phyloP scores from a whole-genome alignment of 805 yeast species.

The Dipodascus geniculatus region DNA sequence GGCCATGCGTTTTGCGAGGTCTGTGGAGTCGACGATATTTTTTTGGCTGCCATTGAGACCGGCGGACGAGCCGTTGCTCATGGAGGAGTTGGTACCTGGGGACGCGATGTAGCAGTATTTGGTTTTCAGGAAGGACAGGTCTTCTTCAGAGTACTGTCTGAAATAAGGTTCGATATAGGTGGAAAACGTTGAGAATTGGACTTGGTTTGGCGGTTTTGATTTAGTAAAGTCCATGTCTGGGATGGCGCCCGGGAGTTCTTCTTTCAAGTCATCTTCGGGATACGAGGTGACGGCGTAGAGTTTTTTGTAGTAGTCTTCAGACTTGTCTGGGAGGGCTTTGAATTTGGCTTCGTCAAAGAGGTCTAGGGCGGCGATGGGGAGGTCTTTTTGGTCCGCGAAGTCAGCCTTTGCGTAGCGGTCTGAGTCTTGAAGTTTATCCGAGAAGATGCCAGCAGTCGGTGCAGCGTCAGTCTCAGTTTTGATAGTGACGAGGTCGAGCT shows the following conservation, averaged over 20 bases:
- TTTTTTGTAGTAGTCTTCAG: conserved; percentile 59
- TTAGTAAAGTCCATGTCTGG: conserved; percentile 82
- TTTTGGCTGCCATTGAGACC: conserved; percentile 26
- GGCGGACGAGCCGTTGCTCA: not conserved
- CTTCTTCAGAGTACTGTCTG: conserved; percentile 69
- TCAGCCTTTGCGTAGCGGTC: conserved; percentile 63
- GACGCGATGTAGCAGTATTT: conserved; percentile 40
- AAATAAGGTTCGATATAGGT: conserved; percentile 78
- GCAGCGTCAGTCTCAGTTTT: not conserved
- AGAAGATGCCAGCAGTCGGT: too few relatives aligned
- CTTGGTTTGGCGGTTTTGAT: conserved; percentile 79
- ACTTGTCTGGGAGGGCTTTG: conserved; percentile 51
- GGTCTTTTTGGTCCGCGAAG: conserved; percentile 56
- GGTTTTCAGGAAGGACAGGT: conserved; percentile 57
- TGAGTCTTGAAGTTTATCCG: too few relatives aligned
- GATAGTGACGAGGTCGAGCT: not conserved
- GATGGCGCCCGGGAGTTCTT: conserved; percentile 72
- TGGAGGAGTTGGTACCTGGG: conserved; percentile 13
- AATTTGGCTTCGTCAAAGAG: conserved; percentile 37
- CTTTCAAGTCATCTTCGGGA: conserved; percentile 66
- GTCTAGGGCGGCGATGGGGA: conserved; percentile 59
- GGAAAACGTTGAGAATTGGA: conserved; percentile 80
- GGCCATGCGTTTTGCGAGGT: conserved; percentile 18
- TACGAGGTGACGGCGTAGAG: conserved; percentile 85
- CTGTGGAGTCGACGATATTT: conserved; percentile 30